Percentiles rank a stretch among this genome's conserved stretches.
phyloP scores from a whole-genome alignment of 2,329 filamentous ascomycete genomes.

The Aspergillus aculeatinus region DNA sequence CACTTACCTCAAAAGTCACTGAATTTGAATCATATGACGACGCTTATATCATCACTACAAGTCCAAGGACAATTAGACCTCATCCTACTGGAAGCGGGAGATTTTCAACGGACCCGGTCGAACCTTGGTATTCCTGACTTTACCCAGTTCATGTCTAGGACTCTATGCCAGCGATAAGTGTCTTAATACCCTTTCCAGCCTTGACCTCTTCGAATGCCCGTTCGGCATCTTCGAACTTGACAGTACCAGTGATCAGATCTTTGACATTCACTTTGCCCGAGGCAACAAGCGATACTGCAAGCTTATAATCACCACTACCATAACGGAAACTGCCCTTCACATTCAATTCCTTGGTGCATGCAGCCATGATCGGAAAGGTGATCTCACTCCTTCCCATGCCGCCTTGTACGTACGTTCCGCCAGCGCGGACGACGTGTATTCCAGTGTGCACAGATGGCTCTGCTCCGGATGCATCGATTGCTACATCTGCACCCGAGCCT shows the following conservation, averaged over 20 bases:
- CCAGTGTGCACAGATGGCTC: conserved; percentile 75
- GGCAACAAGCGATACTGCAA: conserved; percentile 74
- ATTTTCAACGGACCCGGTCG: not conserved
- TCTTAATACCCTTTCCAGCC: conserved; percentile 65
- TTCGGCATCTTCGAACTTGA: conserved; percentile 79
- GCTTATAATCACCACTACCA: conserved; percentile 79
- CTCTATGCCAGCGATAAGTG: conserved; percentile 44
- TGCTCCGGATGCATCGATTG: conserved; percentile 77
- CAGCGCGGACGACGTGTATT: conserved; percentile 67
- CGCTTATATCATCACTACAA: not conserved
- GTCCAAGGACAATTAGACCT: not conserved
- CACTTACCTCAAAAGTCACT: not conserved
- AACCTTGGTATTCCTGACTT: not conserved
- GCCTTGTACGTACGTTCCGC: conserved; percentile 78
- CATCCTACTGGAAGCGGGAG: not conserved
- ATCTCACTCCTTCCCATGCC: conserved; percentile 90
- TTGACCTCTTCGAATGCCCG: conserved; percentile 84
- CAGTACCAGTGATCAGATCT: conserved; percentile 73
- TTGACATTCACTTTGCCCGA: conserved; percentile 71
- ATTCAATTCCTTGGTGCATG: conserved; percentile 86
- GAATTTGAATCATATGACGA: not conserved
- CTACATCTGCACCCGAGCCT: conserved; percentile 67
- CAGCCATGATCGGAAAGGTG: conserved; percentile 84
- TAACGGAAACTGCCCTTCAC: conserved; percentile 89
- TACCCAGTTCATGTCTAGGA: conserved; percentile 9